These are phyloP conservation scores for Ophiostoma ulmi DNA, from an alignment of 2,329 filamentous ascomycete species.

Conservation along the genomic window DNA sequence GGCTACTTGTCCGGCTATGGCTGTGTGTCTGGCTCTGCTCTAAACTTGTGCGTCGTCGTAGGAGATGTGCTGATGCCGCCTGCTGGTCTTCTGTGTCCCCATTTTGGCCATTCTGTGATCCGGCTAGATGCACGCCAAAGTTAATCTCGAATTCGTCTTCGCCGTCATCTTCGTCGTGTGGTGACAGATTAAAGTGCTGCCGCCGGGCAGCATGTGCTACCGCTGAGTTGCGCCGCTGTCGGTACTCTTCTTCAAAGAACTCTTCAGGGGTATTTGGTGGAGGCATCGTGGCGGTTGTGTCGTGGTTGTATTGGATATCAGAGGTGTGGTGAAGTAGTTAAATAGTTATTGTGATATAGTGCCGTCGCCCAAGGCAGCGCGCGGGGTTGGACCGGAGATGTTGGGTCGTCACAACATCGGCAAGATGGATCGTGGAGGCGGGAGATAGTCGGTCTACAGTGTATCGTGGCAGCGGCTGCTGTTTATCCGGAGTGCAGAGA, in stretches of 20 bases:
- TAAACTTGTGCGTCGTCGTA: neutral
- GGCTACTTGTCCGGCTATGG: constrained; percentile 9
- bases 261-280: constrained; percentile 31
- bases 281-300: constrained; percentile 29
- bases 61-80: neutral
- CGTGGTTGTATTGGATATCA: neutral
- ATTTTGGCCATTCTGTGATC: neutral
- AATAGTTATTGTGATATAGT: neutral
- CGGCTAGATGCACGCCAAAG: neutral
- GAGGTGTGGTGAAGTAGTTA: neutral
- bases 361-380: constrained; percentile 1
- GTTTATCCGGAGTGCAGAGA: neutral
- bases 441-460: neutral
- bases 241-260: constrained; percentile 23
- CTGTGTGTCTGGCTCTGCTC: neutral
- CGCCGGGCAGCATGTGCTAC: constrained; percentile 12
- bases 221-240: constrained; percentile 18
- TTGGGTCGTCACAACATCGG: neutral
- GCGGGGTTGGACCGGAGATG: neutral
- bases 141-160: constrained; percentile 21
- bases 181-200: constrained; percentile 17
- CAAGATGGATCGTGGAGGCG: neutral
- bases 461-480: neutral
- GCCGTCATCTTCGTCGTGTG: constrained; percentile 16
- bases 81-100: neutral